These are phyloP conservation scores for Castanopsis chinensis DNA, from an alignment of 306 rosid species.

Conservation along the genomic window DNA sequence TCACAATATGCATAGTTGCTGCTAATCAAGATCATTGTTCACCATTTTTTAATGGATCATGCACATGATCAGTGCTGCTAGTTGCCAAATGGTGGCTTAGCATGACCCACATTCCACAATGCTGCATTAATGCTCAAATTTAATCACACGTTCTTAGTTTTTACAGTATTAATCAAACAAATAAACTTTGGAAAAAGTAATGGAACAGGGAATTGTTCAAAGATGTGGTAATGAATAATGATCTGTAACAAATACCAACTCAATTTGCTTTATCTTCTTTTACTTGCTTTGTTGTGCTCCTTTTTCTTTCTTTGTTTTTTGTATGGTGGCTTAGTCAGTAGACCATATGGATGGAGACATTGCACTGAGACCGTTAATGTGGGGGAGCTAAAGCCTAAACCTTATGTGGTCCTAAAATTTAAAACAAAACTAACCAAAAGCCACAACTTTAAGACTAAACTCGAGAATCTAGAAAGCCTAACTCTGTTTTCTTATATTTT, in stretches of 20 bases:
- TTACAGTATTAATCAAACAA: background rate
- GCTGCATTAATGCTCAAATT: constrained; percentile 4
- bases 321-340: constrained; percentile 36
- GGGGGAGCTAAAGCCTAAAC: constrained; percentile 4
- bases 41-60: background rate
- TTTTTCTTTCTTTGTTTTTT: constrained; percentile 37
- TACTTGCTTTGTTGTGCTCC: constrained; percentile 42
- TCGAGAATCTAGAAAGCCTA: constrained; percentile 52
- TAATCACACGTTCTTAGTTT: constrained; percentile 5
- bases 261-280: constrained; percentile 45
- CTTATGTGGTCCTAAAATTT: constrained; percentile 32
- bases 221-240: constrained; percentile 9
- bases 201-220: constrained; percentile 34
- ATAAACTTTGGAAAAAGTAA: background rate
- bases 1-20: too few relatives aligned
- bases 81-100: too few relatives aligned
- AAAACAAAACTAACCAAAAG: constrained; percentile 44
- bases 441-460: constrained; percentile 64
- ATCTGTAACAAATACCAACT: constrained; percentile 37
- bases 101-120: too few relatives aligned
- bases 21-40: background rate
- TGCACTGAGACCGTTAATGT: constrained; percentile 18
- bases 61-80: background rate
- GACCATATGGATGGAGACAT: constrained; percentile 21
- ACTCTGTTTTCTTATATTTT: constrained; percentile 11